These are phyloP conservation scores for Centaurea solstitialis DNA, from an alignment of 129 eudicot genomes.

Conservation along the genomic window DNA sequence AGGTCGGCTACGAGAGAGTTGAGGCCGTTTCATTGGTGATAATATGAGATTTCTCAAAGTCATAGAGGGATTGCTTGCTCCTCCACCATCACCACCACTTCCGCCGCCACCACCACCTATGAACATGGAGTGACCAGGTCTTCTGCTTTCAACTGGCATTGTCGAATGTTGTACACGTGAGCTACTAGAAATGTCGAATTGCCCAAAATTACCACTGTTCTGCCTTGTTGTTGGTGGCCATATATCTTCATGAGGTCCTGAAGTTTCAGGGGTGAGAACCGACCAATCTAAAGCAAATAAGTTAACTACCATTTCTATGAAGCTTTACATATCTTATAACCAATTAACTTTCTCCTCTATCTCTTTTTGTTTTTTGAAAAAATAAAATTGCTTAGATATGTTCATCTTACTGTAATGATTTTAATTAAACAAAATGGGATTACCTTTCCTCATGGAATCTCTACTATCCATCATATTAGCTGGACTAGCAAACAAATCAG, in stretches of 20 bases:
- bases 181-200: slow-evolving; percentile 44
- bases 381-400: neutral
- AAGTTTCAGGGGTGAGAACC: slow-evolving; percentile 93
- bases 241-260: slow-evolving; percentile 93
- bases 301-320: slow-evolving; percentile 66
- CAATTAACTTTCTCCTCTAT: neutral
- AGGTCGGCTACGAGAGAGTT: slow-evolving; percentile 79
- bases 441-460: slow-evolving; percentile 79
- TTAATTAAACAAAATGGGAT: slow-evolving; percentile 27
- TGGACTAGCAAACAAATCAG: slow-evolving; percentile 84
- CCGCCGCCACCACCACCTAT: neutral
- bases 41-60: slow-evolving; percentile 79
- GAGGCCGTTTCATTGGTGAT: slow-evolving; percentile 92
- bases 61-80: slow-evolving; percentile 77
- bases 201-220: slow-evolving; percentile 66
- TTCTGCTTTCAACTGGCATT: slow-evolving; percentile 63
- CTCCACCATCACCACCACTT: slow-evolving; percentile 11
- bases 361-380: neutral
- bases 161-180: slow-evolving; percentile 17
- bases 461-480: slow-evolving; percentile 72
- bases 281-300: slow-evolving; percentile 86
- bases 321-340: neutral
- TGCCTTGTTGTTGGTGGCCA: slow-evolving; percentile 83
- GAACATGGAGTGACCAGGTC: slow-evolving; percentile 22
- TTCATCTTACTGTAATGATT: neutral